A percentile compares a stretch with the other conserved stretches of the same genome.
These are phyloP conservation scores for Penicillium rolfsii DNA, from an alignment of 2,329 filamentous ascomycete genomes.

Conservation along the genomic window DNA sequence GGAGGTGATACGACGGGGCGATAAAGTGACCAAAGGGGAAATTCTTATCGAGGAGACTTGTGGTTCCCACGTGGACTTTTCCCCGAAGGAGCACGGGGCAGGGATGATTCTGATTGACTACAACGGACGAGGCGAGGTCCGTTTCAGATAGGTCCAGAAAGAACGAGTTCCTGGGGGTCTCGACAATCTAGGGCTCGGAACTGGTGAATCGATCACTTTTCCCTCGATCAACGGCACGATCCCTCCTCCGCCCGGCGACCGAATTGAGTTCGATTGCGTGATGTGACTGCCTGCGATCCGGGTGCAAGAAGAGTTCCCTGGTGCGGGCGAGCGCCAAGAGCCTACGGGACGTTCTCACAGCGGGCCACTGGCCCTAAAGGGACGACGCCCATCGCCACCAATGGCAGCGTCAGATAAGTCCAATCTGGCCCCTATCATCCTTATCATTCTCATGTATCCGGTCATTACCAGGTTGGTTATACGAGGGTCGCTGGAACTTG, in stretches of 20 bases:
- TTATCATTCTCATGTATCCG: neutral
- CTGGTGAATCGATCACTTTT: neutral
- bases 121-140: neutral
- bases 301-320: neutral
- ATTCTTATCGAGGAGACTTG: constrained; percentile 5
- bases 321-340: neutral
- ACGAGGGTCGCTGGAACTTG: neutral
- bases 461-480: neutral
- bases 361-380: neutral
- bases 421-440: neutral
- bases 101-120: too few species aligned
- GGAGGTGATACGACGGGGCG: neutral
- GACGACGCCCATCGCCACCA: neutral
- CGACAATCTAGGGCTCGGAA: neutral
- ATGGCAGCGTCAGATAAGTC: neutral
- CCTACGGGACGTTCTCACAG: too few species aligned
- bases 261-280: neutral
- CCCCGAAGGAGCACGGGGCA: neutral
- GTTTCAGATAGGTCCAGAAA: neutral
- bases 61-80: neutral
- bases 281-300: neutral
- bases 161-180: neutral
- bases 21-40: neutral
- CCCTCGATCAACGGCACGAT: neutral
- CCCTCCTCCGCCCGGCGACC: too few species aligned